Base-by-base conservation (phyloP, 148 eudicot genomes). In the Diospyros lotus region DNA sequence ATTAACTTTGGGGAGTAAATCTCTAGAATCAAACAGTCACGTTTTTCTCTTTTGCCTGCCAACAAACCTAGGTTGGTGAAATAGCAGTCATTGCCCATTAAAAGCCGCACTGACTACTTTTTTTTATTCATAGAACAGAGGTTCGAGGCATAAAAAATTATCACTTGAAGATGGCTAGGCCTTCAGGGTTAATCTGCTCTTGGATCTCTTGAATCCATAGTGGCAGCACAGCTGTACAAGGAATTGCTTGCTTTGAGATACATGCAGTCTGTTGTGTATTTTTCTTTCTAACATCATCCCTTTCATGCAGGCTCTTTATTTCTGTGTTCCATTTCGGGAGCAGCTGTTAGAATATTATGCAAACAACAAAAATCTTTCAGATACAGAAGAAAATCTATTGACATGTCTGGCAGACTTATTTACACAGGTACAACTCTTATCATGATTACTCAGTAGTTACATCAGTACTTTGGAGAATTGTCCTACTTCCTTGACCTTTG, bases 401-500 rank as follows among this genome's bases (percentile, higher is more conserved):
- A 89, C 91, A 51, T 93, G 98, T 84, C 84, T 93, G 78, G 98
- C 98, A 18, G 98, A 93, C 77, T 87, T 93, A 56, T 93, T 93
- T 86, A 71, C 89, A 71, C 98, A 89, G 96, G 98, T 93, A 84
- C 11, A 45, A 55, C 51, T 69, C 66, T 68, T 55, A 10, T 50
- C 48, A 5, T 6, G 2, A 9, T 59, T 71, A 11, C 14, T 54
- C 11, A 11, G 58, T 58, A 38, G 40, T 56, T 38, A 10, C 50
- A 68, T 68, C 14, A 46, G 51, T 38, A 10, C 9, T n/a, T 28
- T 76, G 39, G 76, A 7, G 40, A 60, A 61, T 9, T 9, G 28
- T 73, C 18, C 14, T 63, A 51, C 59, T 62, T 46, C 18, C 4
- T 73, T 51, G 60, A 63, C 48, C 13, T 13, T 63, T 55, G 15